These are phyloP conservation scores for Aspergillus udagawae DNA, from an alignment of 2,329 filamentous ascomycete genomes.

Conservation along the genomic window DNA sequence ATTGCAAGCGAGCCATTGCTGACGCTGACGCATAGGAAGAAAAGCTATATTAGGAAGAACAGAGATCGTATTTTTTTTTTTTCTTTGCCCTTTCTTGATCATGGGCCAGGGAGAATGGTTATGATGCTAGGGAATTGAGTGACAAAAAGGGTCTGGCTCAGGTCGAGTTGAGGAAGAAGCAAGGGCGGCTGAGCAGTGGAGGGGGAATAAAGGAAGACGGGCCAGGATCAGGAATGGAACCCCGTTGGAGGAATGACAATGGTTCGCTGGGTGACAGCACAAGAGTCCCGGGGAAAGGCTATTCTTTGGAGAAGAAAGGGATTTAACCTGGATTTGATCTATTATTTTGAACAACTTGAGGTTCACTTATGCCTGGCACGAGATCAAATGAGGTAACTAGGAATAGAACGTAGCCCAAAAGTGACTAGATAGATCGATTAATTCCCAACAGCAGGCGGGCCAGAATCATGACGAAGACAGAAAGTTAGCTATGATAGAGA, in stretches of 20 bases:
- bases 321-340: not conserved
- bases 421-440: no score
- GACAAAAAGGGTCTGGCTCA: not conserved
- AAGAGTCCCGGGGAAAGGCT: not conserved
- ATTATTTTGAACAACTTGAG: not conserved
- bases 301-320: slow-evolving; percentile 1
- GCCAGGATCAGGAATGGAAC: slow-evolving; percentile 1
- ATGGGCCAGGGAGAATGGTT: not conserved
- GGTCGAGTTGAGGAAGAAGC: not conserved
- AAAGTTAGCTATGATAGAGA: not conserved
- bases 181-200: slow-evolving; percentile 11
- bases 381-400: not conserved
- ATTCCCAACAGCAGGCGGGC: not conserved
- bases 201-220: slow-evolving; percentile 11
- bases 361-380: not conserved
- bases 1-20: slow-evolving; percentile 30
- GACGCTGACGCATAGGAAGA: slow-evolving; percentile 10
- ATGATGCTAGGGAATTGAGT: slow-evolving; percentile 1
- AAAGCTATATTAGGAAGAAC: not conserved
- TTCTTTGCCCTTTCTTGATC: not conserved
- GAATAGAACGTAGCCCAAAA: not conserved
- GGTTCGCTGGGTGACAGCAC: not conserved
- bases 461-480: not conserved
- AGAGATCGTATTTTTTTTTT: not conserved
- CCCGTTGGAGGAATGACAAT: slow-evolving; percentile 11